Conservation (phyloP, 768 basidiomycete genomes). For the Russula brevipes region DNA sequence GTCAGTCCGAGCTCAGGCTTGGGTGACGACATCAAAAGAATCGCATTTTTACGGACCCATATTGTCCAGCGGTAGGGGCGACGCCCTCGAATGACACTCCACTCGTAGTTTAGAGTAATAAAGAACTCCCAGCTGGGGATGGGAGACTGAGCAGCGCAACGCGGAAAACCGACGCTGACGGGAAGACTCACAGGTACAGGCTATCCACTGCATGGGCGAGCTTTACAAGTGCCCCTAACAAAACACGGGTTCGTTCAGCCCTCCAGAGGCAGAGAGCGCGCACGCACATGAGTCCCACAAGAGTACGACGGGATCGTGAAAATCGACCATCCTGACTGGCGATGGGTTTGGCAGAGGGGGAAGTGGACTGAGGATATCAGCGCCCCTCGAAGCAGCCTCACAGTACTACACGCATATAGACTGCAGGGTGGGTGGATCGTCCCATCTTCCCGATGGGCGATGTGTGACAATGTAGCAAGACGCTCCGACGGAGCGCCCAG, state of each 20-base stretch:
- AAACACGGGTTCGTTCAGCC: not conserved
- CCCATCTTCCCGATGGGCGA: too few relatives aligned
- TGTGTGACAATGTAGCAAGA: too few relatives aligned
- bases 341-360: too few relatives aligned
- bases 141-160: too few relatives aligned
- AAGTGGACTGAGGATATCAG: too few relatives aligned
- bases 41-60: not conserved
- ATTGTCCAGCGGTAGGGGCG: slow-evolving; percentile 6
- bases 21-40: too few relatives aligned
- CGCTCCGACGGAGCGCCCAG: too few relatives aligned
- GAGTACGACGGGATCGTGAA: not conserved
- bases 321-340: not conserved
- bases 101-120: slow-evolving; percentile 1
- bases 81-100: slow-evolving; percentile 1
- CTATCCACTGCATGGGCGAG: not conserved
- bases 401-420: too few relatives aligned
- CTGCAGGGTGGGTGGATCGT: too few relatives aligned
- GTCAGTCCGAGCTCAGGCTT: not conserved
- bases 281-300: not conserved
- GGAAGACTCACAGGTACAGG: not conserved
- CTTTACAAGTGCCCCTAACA: not conserved
- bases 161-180: not conserved
- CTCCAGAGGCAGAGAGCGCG: not conserved
- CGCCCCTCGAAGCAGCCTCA: too few relatives aligned
- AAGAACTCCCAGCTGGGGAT: not conserved